Conservation (phyloP, 176 grass and related monocot genomes). For the Canna indica region DNA sequence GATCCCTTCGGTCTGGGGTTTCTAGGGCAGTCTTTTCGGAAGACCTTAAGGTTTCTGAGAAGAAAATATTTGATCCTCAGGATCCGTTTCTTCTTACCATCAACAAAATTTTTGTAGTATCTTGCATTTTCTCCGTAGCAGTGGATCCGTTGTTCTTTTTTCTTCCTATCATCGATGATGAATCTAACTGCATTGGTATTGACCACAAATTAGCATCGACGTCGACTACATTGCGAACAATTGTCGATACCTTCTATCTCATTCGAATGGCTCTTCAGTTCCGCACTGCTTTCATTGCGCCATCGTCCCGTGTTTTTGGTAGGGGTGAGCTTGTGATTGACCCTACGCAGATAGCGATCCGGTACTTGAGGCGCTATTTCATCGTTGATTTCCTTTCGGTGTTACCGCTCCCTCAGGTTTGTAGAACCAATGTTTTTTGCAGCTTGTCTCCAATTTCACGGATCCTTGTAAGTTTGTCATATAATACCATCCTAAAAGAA, state of each 20-base stretch:
- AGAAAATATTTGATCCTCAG: slow-evolving; percentile 81
- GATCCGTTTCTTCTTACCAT: slow-evolving; percentile 51
- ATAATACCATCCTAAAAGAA: not conserved
- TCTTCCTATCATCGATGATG: slow-evolving; percentile 34
- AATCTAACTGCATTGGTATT: slow-evolving; percentile 57
- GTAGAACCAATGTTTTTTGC: not conserved
- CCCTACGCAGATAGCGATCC: slow-evolving; percentile 53
- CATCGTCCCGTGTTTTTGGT: slow-evolving; percentile 79
- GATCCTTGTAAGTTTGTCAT: not conserved
- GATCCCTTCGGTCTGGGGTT: slow-evolving; percentile 61
- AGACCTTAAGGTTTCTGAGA: slow-evolving; percentile 62
- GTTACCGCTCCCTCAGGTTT: slow-evolving; percentile 70
- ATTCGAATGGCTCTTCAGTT: slow-evolving; percentile 78
- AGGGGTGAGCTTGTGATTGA: slow-evolving; percentile 91
- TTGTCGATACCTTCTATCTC: slow-evolving; percentile 69
- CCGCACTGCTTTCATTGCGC: slow-evolving; percentile 80
- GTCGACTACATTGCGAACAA: slow-evolving; percentile 39
- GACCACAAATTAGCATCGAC: slow-evolving; percentile 33
- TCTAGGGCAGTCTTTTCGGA: slow-evolving; percentile 75
- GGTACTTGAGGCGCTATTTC: slow-evolving; percentile 70
- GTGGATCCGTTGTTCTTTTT: slow-evolving; percentile 91
- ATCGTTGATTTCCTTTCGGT: slow-evolving; percentile 59
- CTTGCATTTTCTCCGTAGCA: slow-evolving; percentile 63
- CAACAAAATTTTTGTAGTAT: slow-evolving; percentile 55
- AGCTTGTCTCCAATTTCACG: not conserved